phyloP scores from a whole-genome alignment of 176 grass and related monocot genomes.

The Phragmites australis region DNA sequence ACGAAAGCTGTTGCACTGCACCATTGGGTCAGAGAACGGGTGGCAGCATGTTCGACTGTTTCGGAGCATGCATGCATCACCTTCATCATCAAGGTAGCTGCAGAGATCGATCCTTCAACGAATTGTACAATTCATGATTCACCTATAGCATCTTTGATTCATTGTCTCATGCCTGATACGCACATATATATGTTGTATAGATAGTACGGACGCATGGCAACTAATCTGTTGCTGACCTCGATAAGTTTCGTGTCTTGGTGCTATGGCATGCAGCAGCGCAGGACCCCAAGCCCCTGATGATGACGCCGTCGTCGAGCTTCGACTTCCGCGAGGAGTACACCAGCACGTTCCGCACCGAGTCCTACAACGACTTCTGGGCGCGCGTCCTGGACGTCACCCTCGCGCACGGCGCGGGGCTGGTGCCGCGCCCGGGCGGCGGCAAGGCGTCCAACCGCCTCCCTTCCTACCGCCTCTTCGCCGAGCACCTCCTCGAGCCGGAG shows the following conservation, averaged over 20 bases:
- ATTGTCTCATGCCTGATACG: neutral
- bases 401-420: conserved; percentile 69
- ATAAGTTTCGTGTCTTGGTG: neutral
- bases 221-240: neutral
- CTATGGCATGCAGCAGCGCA: neutral
- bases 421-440: conserved; percentile 14
- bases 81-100: neutral
- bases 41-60: neutral
- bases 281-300: neutral
- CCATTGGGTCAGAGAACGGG: neutral
- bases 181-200: neutral
- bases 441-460: conserved; percentile 53
- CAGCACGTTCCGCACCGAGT: conserved; percentile 90
- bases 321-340: conserved; percentile 86
- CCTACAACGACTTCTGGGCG: conserved; percentile 95
- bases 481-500: conserved; percentile 90
- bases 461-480: conserved; percentile 68
- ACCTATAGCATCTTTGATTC: neutral
- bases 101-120: neutral
- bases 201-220: neutral
- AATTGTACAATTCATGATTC: neutral
- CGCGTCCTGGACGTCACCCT: conserved; percentile 81
- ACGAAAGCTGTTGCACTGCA: neutral
- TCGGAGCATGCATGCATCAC: neutral
- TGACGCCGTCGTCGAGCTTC: conserved; percentile 46